Base-by-base conservation (phyloP, 2,329 filamentous ascomycete genomes). In the Penicillium psychrosexuale region DNA sequence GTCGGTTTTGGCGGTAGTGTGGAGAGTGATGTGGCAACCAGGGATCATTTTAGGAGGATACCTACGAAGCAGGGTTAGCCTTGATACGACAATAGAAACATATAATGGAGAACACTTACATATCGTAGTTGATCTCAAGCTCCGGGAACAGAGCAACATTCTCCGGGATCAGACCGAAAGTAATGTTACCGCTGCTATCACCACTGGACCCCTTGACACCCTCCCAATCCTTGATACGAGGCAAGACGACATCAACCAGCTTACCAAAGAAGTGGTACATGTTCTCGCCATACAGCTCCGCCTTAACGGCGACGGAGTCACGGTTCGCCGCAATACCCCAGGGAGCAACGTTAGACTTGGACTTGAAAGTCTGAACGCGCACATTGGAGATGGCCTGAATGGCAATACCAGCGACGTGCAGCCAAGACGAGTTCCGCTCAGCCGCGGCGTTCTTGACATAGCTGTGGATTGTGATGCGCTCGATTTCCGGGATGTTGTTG, bases 201-300 rank as follows among this genome's bases (percentile, higher is more conserved):
- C 94, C 94, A 37, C 90, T 90, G 40, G 78, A 83, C 46, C 85
- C 86, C 64, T 83, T 83, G n/a, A 89, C 79, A 56, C 94, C 94
- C 53, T 84, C 84, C 89, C 91, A 99, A 65, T 99, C 94, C 80
- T 97, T 99, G 75, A 99, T 95, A 69, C 87, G 89, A 37, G 94
- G 94, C 70, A 97, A 82, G 6, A 99, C 92, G 8, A 97, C 80
- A 70, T 96, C 91, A 52, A 97, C 81, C 63, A 91, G 80, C 78
- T 96, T 96, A 68, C 93, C 89, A 42, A 99, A 71, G 72, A 99
- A 97, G 72, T 97, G 88, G 60, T 90, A 89, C 67, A 95, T 94
- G 56, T 87, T 83, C 71, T 94, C 88, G 30, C 90, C 91, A 53
- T 81, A 80, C 59, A 99, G 77, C 27, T 89, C 87, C 47, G 84